Conservation (phyloP, 768 basidiomycete genomes). For the Russula sp. region DNA sequence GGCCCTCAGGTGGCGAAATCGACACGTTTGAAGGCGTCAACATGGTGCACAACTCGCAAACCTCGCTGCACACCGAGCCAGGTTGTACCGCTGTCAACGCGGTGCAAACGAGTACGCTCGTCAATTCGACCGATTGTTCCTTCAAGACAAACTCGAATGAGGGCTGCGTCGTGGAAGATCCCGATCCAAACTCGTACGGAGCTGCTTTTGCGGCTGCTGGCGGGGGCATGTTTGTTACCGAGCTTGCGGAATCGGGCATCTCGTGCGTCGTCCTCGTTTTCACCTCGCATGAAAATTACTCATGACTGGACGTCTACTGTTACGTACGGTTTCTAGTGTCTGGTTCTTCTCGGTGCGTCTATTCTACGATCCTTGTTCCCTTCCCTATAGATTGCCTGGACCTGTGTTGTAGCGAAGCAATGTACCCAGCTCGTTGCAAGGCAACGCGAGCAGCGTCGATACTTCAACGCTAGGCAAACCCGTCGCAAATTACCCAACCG, state of each 20-base stretch:
- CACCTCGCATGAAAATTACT: not conserved
- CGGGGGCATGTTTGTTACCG: slow-evolving; percentile 76
- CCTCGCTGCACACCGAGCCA: slow-evolving; percentile 68
- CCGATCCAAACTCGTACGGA: slow-evolving; percentile 57
- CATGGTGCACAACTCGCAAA: slow-evolving; percentile 57
- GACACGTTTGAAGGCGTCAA: slow-evolving; percentile 87
- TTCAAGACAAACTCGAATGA: slow-evolving; percentile 53
- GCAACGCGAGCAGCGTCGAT: slow-evolving; percentile 50
- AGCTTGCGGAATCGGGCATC: slow-evolving; percentile 62
- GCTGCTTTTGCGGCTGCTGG: slow-evolving; percentile 59
- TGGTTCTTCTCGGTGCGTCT: slow-evolving; percentile 58
- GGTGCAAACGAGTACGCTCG: slow-evolving; percentile 48
- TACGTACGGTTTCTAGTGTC: slow-evolving; percentile 38
- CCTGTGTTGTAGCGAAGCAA: slow-evolving; percentile 39
- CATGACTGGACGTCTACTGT: not conserved
- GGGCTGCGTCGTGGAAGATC: slow-evolving; percentile 64
- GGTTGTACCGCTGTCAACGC: slow-evolving; percentile 55
- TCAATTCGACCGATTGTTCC: slow-evolving; percentile 60
- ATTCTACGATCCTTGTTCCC: slow-evolving; percentile 23
- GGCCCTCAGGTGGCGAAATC: slow-evolving; percentile 60
- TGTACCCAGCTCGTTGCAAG: slow-evolving; percentile 49
- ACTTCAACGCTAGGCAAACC: slow-evolving; percentile 63
- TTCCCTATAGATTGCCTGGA: not conserved
- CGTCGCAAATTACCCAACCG: slow-evolving; percentile 61
- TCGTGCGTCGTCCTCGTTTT: slow-evolving; percentile 44